Conservation (phyloP, 768 basidiomycete species). For the Tylopilus sp. region DNA sequence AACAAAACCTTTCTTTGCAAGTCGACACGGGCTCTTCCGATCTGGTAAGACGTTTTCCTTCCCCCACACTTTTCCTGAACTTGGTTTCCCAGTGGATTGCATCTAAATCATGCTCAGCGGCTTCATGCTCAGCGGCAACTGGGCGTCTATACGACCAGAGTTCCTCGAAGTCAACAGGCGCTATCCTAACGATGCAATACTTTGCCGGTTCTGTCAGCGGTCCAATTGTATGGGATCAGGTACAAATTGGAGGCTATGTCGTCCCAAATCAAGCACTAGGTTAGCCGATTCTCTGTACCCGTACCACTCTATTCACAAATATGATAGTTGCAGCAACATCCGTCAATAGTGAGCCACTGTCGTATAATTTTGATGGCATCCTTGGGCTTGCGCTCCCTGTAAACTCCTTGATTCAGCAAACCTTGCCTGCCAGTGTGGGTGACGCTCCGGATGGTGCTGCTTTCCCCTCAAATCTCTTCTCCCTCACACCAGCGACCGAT, state of each 20-base stretch:
- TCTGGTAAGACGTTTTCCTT: conserved; percentile 45
- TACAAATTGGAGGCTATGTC: conserved; percentile 60
- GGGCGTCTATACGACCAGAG: conserved; percentile 57
- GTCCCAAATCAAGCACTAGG: conserved; percentile 70
- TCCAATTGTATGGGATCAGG: conserved; percentile 65
- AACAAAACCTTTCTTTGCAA: conserved; percentile 58
- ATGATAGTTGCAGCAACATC: conserved; percentile 53
- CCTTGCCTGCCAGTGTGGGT: conserved; percentile 45
- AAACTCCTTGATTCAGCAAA: conserved; percentile 61
- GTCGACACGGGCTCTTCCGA: conserved; percentile 84
- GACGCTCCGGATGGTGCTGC: conserved; percentile 63
- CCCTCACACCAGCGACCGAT: conserved; percentile 48
- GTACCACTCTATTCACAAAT: background rate
- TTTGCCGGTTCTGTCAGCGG: conserved; percentile 58
- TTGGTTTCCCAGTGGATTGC: conserved; percentile 61
- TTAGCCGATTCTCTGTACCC: conserved; percentile 27
- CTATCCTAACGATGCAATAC: conserved; percentile 51
- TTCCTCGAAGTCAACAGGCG: conserved; percentile 40
- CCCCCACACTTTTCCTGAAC: background rate
- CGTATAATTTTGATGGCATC: conserved; percentile 57
- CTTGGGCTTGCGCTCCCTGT: conserved; percentile 73
- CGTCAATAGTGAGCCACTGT: conserved; percentile 57
- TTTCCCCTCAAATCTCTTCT: conserved; percentile 68
- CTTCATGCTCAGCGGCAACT: conserved; percentile 44
- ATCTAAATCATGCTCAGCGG: conserved; percentile 58